These are phyloP conservation scores for Solanum megistacrolobum DNA, from an alignment of 257 asterid species.

Conservation along the genomic window DNA sequence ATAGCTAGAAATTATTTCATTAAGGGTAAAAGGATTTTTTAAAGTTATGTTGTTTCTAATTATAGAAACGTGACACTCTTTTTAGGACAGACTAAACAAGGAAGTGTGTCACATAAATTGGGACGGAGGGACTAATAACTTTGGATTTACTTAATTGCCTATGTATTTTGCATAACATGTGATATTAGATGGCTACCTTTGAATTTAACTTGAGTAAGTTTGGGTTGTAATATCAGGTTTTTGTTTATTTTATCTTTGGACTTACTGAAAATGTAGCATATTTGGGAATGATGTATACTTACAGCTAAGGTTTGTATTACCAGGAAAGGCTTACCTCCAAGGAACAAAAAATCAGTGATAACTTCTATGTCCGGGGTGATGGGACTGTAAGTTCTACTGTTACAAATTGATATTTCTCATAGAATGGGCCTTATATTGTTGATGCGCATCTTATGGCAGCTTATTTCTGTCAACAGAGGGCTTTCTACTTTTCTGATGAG, in stretches of 20 bases:
- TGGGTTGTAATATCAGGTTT: background rate
- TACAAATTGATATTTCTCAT: conserved; percentile 5
- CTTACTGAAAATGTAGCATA: background rate
- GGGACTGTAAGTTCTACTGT: conserved; percentile 72
- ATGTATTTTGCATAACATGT: background rate
- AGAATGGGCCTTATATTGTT: background rate
- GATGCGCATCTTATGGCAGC: conserved; percentile 9
- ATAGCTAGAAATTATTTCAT: background rate
- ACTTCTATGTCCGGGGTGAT: conserved; percentile 95
- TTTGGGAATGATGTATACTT: background rate
- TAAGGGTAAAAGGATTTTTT: background rate
- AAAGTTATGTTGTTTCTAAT: background rate
- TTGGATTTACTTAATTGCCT: background rate
- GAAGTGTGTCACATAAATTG: background rate
- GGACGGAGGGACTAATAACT: background rate
- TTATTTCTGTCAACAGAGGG: conserved; percentile 51
- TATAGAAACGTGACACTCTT: background rate
- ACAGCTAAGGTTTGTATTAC: background rate
- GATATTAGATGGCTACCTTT: background rate
- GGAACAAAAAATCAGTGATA: conserved; percentile 90
- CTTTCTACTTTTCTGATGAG: conserved; percentile 89
- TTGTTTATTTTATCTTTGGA: background rate
- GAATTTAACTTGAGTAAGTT: background rate
- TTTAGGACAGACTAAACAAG: background rate
- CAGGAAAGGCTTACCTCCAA: conserved; percentile 85